Percentiles rank a stretch among this genome's conserved stretches.
phyloP scores from a whole-genome alignment of 1,139 yeast species.

The Lodderomyces beijingensis region DNA sequence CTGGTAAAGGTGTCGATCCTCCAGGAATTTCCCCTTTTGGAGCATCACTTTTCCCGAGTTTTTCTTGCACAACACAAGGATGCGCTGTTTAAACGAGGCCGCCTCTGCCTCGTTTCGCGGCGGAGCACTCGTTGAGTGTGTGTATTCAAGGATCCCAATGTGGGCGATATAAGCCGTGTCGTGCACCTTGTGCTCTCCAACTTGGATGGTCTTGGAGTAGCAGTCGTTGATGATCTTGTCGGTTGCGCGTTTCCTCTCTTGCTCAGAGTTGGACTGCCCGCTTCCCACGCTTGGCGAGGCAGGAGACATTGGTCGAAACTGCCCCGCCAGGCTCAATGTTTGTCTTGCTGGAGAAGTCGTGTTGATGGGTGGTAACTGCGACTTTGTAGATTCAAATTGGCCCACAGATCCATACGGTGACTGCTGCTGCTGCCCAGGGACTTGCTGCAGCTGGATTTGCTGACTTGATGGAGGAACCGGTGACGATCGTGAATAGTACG shows the following conservation, averaged over 20 bases:
- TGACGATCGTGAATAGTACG: no score
- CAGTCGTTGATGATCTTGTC: conserved; percentile 41
- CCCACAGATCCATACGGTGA: no score
- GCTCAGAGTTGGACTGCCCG: conserved; percentile 8
- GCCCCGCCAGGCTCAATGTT: conserved; percentile 2
- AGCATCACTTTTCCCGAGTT: conserved; percentile 61
- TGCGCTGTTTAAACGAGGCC: conserved; percentile 38
- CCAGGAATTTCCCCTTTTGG: conserved; percentile 83
- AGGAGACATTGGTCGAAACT: no score
- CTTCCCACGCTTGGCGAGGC: conserved; percentile 8
- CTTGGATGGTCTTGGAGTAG: conserved; percentile 30
- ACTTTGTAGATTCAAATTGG: no score
- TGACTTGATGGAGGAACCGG: no score
- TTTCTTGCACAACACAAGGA: conserved; percentile 39
- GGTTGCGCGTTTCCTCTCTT: conserved; percentile 17
- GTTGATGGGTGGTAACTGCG: conserved; percentile 1
- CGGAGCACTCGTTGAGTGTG: conserved; percentile 35
- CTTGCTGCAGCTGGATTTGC: neutral
- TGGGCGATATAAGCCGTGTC: conserved; percentile 39
- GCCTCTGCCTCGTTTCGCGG: conserved; percentile 32
- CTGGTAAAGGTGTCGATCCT: conserved; percentile 66
- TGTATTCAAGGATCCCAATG: conserved; percentile 34
- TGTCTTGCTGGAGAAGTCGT: conserved; percentile 3
- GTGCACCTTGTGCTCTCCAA: conserved; percentile 26
- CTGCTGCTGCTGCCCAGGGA: neutral